These are phyloP conservation scores for Mycena crocata DNA, from an alignment of 768 basidiomycete genomes.

Conservation along the genomic window DNA sequence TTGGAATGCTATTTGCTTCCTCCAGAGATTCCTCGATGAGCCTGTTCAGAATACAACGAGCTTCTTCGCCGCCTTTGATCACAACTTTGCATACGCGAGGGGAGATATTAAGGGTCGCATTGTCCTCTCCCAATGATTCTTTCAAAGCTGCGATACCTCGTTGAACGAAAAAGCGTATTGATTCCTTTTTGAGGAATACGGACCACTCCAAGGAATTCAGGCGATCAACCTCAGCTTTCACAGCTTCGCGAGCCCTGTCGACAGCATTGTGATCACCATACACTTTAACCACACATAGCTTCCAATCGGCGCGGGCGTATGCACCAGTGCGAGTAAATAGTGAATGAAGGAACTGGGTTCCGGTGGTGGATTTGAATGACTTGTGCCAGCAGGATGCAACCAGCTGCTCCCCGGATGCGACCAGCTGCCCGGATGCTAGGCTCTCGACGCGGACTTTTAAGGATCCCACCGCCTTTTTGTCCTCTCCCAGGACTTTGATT, in stretches of 20 bases:
- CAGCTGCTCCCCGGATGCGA: conserved; percentile 44
- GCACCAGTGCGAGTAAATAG: conserved; percentile 52
- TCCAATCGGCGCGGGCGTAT: conserved; percentile 60
- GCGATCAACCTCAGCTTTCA: conserved; percentile 60
- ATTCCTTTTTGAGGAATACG: conserved; percentile 49
- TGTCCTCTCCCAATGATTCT: conserved; percentile 66
- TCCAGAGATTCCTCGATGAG: conserved; percentile 57
- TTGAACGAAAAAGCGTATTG: conserved; percentile 62
- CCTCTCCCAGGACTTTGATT: conserved; percentile 61
- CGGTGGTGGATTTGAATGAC: conserved; percentile 45
- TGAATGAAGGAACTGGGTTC: conserved; percentile 48
- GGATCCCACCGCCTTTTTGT: conserved; percentile 64
- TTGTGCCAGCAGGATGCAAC: conserved; percentile 62
- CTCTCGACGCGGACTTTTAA: conserved; percentile 72
- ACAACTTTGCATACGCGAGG: conserved; percentile 53
- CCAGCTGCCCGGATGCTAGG: conserved; percentile 59
- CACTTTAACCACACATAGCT: conserved; percentile 54
- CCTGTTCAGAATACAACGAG: conserved; percentile 56
- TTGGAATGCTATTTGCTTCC: conserved; percentile 19
- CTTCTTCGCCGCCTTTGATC: conserved; percentile 69
- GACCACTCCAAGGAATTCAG: conserved; percentile 57
- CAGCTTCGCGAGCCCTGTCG: conserved; percentile 55
- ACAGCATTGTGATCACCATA: conserved; percentile 56
- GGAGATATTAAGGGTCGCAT: conserved; percentile 57
- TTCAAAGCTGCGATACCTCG: conserved; percentile 62